Conservation (phyloP, 31 red algal species). For the Endocladia muricata region DNA sequence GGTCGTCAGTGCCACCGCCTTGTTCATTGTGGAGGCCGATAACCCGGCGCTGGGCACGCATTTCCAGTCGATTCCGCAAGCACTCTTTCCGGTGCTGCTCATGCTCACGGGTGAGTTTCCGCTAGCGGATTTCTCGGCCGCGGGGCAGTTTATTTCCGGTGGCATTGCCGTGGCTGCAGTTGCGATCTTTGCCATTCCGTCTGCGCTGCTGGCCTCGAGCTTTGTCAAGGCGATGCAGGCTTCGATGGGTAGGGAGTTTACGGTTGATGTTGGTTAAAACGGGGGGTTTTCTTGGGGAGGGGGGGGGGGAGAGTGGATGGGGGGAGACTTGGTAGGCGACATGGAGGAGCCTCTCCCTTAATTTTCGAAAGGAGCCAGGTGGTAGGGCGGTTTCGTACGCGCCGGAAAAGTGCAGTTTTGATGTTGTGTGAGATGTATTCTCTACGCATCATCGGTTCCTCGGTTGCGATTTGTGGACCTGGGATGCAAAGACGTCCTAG, state of each 20-base stretch:
- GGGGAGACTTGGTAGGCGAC: too few species aligned
- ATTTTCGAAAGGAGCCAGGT: too few species aligned
- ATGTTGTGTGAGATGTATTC: too few species aligned
- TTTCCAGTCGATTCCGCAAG: slow-evolving; percentile 82
- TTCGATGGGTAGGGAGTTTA: slow-evolving; percentile 66
- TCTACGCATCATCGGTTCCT: too few species aligned
- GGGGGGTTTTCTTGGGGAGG: too few species aligned
- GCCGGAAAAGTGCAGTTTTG: too few species aligned
- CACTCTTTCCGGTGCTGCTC: slow-evolving; percentile 71
- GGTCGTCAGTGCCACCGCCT: slow-evolving; percentile 61
- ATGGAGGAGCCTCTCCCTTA: too few species aligned
- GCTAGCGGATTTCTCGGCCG: slow-evolving; percentile 67
- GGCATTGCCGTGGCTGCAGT: slow-evolving; percentile 77
- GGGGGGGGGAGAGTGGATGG: too few species aligned
- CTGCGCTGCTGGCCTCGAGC: slow-evolving; percentile 71
- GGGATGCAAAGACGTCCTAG: too few species aligned
- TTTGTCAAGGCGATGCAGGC: slow-evolving; percentile 89
- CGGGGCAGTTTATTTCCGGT: slow-evolving; percentile 69
- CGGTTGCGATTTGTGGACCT: too few species aligned
- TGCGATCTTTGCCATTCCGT: slow-evolving; percentile 82
- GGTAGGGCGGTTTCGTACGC: too few species aligned
- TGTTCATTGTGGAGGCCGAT: slow-evolving; percentile 67
- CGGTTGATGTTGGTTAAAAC: slow-evolving; percentile 78
- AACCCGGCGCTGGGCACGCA: slow-evolving; percentile 70
- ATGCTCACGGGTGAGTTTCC: slow-evolving; percentile 91